Evolutionary conservation across 805 yeast species (phyloP), one percentile per base, ranked within the genome.

Genomic region (Kuraishia cidri): DNA sequence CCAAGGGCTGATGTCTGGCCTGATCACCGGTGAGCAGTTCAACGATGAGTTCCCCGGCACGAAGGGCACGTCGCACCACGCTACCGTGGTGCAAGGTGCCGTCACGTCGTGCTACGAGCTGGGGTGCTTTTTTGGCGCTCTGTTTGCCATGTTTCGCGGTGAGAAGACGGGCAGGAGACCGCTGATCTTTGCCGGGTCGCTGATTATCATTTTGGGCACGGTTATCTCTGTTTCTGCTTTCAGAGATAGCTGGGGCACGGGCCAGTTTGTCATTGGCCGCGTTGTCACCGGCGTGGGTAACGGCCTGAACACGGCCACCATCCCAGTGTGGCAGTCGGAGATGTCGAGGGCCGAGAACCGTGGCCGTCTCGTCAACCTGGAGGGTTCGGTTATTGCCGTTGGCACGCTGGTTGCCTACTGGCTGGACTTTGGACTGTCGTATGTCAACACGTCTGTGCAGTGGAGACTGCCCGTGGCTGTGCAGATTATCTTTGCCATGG

Each of bases 1-100:
- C 48, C 90, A 81, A 53, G 90, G 90, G 50, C 69, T 81, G 32
- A 79, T 80, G 86, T 67, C 80, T 20, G 71, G 75, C 44, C 52
- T 75, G 29, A 69, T 76, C 34, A 62, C 70, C 6, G 81, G 85
- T 42, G 64, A 64, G 5, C 72, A 79, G 65, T 73, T 81, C 49
- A 71, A 69, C 48, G 54, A 64, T 29, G 82, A 78, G 23, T 79
- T 81, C 56, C 79, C 83, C 3, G 59, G 72, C 44, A 52, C 73
- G 6, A 19, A 24, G 27, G 23, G 13, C 36, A 25, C 6, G 3
- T 50, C 68, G 47, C 40, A 65, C 42, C 45, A 49, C 40, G 52
- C 57, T 17, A 47, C 62, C 10, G 42, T 63, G 20, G 42, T 63
- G 20, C 71, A 66, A 45, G 72, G 71, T 47, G 67, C 66, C 18